Evolutionary conservation across 352 stramenopile genomes (phyloP).

Genomic region (Pythium brachiatum): DNA sequence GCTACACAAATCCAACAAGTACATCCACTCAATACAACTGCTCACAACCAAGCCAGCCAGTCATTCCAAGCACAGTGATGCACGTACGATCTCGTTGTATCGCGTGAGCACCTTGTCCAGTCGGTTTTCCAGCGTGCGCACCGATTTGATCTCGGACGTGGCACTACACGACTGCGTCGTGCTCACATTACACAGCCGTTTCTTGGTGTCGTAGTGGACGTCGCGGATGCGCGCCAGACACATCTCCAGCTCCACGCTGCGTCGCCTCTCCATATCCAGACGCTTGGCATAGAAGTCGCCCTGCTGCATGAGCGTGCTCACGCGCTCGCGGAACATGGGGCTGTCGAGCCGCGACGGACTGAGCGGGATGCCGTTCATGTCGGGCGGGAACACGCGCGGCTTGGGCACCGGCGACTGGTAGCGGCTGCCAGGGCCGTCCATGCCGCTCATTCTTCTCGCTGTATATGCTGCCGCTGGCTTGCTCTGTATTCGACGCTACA

Average conservation of each 20-base stretch:
- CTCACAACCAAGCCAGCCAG: too few species aligned
- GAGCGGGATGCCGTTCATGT: constrained; percentile 50
- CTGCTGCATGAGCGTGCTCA: constrained; percentile 67
- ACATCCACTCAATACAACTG: too few species aligned
- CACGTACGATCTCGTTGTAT: constrained; percentile 71
- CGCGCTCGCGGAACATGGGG: constrained; percentile 65
- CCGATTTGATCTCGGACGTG: constrained; percentile 54
- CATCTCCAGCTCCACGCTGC: constrained; percentile 48
- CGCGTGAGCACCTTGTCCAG: constrained; percentile 83
- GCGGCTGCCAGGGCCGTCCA: constrained; percentile 16
- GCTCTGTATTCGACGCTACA: neutral
- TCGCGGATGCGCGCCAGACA: constrained; percentile 32
- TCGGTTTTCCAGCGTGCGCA: constrained; percentile 77
- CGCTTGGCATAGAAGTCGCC: constrained; percentile 71
- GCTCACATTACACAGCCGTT: constrained; percentile 44
- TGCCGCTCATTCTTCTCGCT: neutral
- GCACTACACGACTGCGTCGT: constrained; percentile 46
- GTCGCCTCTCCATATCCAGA: constrained; percentile 56
- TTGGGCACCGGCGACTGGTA: constrained; percentile 25
- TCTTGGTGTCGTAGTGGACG: constrained; percentile 52
- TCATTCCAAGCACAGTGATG: neutral
- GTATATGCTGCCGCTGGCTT: neutral
- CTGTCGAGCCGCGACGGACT: constrained; percentile 71
- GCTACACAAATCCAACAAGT: constrained; percentile 21
- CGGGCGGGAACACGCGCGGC: constrained; percentile 53